Base-by-base conservation (phyloP, 495 filamentous ascomycete genomes). In the Neurospora sublineolata region DNA sequence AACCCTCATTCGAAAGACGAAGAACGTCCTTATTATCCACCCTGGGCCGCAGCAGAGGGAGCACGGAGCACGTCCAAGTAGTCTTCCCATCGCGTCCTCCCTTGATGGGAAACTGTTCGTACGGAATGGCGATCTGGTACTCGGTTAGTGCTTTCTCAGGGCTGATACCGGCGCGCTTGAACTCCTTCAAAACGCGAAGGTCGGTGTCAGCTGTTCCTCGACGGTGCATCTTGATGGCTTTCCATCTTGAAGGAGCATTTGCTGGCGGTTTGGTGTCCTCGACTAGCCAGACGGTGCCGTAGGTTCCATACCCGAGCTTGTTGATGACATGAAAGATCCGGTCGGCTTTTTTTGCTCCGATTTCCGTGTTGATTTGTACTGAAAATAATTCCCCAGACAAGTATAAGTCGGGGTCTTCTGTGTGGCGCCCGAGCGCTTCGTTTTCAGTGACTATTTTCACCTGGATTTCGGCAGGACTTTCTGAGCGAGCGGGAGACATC, bases 201-300 rank as follows among this genome's bases (percentile, higher is more conserved):
- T 60, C 52, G 27, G 23, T 60, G 27, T 33, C 52, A 27, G 52
- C 52, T 9, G 52, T 60, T 0, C 27, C 52, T 33, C 27, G 52
- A 9, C 52, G 23, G 14, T 60, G 52, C 0, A 60, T 60, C 27
- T 60, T 60, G 52, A 60, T 60, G 52, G 52, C 52, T 60, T 60
- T 33, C 52, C 52, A 60, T 33, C 52, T 8, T 4, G 52, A 60
- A 1, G 52, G 52, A 33, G 52, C 52, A 18, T 9, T 60, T 33
- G 27, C 52, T 0, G 52, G 52, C 0, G 38, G 38, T 16, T 64
- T 16, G 77, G 74, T 4, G 44, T 87, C 83, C 1, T 72, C 75
- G 39, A 82, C 83, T 46, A 88, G 80, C 84, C 83, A 88, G 72
- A 84, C 79, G 7, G 82, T 87, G 11, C 81, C 83, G 75, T 81